These are phyloP conservation scores for Vachellia collinsii DNA, from an alignment of 306 rosid species.

Conservation along the genomic window DNA sequence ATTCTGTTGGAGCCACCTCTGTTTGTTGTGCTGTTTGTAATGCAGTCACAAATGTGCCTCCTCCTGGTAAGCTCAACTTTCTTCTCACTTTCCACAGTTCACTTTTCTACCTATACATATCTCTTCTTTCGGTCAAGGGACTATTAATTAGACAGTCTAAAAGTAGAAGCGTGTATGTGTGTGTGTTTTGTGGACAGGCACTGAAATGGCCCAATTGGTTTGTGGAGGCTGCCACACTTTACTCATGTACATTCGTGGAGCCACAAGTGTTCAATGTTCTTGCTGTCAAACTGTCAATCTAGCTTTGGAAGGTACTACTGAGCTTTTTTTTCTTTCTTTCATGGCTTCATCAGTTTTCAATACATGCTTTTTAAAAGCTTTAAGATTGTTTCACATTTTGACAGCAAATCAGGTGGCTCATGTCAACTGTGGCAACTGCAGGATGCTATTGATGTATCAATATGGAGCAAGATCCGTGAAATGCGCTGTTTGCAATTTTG, in stretches of 20 bases:
- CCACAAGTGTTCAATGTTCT: constrained; percentile 89
- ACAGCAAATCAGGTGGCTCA: constrained; percentile 97
- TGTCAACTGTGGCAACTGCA: constrained; percentile 86
- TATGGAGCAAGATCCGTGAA: constrained; percentile 89
- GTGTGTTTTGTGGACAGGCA: constrained; percentile 51
- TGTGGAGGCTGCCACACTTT: constrained; percentile 94
- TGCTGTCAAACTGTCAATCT: constrained; percentile 92
- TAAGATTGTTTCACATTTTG: constrained; percentile 18
- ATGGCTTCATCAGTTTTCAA: neutral
- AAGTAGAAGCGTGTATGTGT: constrained; percentile 13
- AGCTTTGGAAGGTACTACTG: constrained; percentile 78
- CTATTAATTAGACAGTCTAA: constrained; percentile 5
- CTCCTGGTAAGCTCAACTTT: constrained; percentile 61
- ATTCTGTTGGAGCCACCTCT: constrained; percentile 84
- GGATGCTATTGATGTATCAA: constrained; percentile 87
- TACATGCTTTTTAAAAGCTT: constrained; percentile 1
- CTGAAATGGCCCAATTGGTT: constrained; percentile 92
- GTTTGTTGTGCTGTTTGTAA: constrained; percentile 97
- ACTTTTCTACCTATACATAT: neutral
- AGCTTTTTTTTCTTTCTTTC: neutral
- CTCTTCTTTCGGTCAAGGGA: neutral
- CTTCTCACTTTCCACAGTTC: constrained; percentile 18
- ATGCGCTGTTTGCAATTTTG: constrained; percentile 93
- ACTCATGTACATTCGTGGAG: constrained; percentile 91
- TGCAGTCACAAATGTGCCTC: constrained; percentile 89